Evolutionary conservation across 192 early-diverging fungal genomes (phyloP), one percentile per base, ranked within the genome.

Genomic region (Podila minutissima): DNA sequence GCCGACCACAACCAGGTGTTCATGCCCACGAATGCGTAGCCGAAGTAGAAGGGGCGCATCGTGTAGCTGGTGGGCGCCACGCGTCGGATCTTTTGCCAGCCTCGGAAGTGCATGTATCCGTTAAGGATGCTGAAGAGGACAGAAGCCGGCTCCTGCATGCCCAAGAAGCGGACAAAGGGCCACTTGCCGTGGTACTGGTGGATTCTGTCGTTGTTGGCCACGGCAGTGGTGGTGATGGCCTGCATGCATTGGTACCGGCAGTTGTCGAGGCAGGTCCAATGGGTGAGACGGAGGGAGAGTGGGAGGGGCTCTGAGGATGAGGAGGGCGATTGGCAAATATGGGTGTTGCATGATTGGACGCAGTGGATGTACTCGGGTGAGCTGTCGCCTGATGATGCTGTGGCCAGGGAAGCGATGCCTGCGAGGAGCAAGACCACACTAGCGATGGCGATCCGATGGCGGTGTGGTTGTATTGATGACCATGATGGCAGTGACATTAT

Each of bases 101-200:
- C 93, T 29, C 73, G 82, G 51, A 87, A 92, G 73, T 99, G 97
- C 86, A 90, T 89, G 26, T 75, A 89, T 10, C 93, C 93, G 77
- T 99, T 99, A 8, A 94, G 78, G 10, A 98, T 46, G 48, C 94
- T 96, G 75, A 99, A 98, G 11, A 97, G 22, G 13, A 98, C 96
- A 48, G 94, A 93, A 0, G 96, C 96, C 0, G 97, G 97, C 83
- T 99, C 98, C 75, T 99, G 98, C 57, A 98, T 88, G 15, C 98
- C 98, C 59, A 83, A 64, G 1, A 97, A 31, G 1, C 98, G 89
- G 33, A 88, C 72, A 84, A 99, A 99, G 4, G 98, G 97, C 98
- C 98, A 98, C 84, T 99, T 99, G 57, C 97, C 97, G 74, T 96
- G 91, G 82, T 93, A 99, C 83, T 99, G 97, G 58, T 93, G 89